Conservation (phyloP, 441 rosid species). For the Hypseocharis bilobata region DNA sequence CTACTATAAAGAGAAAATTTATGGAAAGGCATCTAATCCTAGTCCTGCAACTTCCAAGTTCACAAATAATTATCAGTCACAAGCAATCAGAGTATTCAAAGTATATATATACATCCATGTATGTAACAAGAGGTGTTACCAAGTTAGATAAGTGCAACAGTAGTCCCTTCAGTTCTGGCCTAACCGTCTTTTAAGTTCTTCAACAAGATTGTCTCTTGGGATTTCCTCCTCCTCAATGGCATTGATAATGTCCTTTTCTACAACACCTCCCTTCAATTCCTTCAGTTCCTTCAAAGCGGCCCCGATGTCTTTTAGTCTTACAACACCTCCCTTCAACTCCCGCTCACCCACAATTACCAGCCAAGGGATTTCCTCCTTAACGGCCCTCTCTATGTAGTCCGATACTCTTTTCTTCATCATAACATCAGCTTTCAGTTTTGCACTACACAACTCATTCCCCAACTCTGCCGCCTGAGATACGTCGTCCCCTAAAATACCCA, state of each 20-base stretch:
- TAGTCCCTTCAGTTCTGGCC: neutral
- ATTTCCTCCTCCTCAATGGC: slow-evolving; percentile 42
- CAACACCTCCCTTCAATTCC: slow-evolving; percentile 50
- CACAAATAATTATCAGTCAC: no score
- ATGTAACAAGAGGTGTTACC: no score
- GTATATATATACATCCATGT: no score
- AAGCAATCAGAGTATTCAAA: no score
- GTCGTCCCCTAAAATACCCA: slow-evolving; percentile 48
- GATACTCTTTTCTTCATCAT: slow-evolving; percentile 45
- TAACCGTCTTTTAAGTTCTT: slow-evolving; percentile 30
- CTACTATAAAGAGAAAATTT: no score
- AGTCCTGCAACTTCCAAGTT: no score
- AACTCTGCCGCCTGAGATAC: slow-evolving; percentile 50
- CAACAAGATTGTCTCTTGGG: slow-evolving; percentile 39
- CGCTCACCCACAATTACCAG: slow-evolving; percentile 64
- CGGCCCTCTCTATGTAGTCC: slow-evolving; percentile 50
- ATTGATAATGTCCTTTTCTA: slow-evolving; percentile 49
- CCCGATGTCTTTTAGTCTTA: no score
- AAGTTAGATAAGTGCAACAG: no score
- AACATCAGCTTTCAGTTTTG: slow-evolving; percentile 56
- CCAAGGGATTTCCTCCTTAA: slow-evolving; percentile 57
- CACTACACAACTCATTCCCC: slow-evolving; percentile 56
- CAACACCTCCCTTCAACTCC: slow-evolving; percentile 50
- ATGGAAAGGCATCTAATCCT: no score
- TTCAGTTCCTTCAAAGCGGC: no score